Evolutionary conservation across 805 yeast species (phyloP), one percentile per base, ranked within the genome.

Genomic region (Blastobotrys chiropterorum): DNA sequence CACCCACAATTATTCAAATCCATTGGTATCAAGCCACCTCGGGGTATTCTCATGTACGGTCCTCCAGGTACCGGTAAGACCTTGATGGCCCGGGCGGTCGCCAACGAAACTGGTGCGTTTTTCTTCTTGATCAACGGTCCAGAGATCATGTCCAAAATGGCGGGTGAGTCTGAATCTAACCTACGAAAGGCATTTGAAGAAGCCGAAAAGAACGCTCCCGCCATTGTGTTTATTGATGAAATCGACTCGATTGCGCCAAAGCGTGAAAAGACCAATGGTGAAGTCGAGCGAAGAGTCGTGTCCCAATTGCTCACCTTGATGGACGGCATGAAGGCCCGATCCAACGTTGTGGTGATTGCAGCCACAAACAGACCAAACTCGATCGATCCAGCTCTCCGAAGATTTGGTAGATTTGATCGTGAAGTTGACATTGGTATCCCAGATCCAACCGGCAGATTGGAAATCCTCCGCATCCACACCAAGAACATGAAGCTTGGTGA

Each of bases 41-140:
- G 89, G 71, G 99, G 99, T 76, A 90, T 94, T 56, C 80, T 94
- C 66, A 68, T 68, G 72, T 94, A 86, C 70, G 99, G 99, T 66
- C 99, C 99, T 47, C 99, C 99, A 34, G 99, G 99, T 81, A 94
- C 99, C 14, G 99, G 99, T 86, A 94, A 94, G 74, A 94, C 99
- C 31, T 78, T 94, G 61, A 90, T 94, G 96, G 99, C 99, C 1
- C 84, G 99, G 70, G 99, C 99, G n/a, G 99, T 94, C 49, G 99
- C 99, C 46, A 94, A 94, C 65, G 99, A 94, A 73, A 94, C 99
- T 20, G 99, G 99, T 67, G 99, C 99, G 1, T 94, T 94, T 70
- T 94, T 94, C 81, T 94, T 94, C 71, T 80, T 94, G 64, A 94
- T 94, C 71, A 94, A 94, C 68, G 99, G 99, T 72, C 99, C 99